phyloP scores from a whole-genome alignment of 192 early-diverging fungal genomes.

The Phycomyces nitens region DNA sequence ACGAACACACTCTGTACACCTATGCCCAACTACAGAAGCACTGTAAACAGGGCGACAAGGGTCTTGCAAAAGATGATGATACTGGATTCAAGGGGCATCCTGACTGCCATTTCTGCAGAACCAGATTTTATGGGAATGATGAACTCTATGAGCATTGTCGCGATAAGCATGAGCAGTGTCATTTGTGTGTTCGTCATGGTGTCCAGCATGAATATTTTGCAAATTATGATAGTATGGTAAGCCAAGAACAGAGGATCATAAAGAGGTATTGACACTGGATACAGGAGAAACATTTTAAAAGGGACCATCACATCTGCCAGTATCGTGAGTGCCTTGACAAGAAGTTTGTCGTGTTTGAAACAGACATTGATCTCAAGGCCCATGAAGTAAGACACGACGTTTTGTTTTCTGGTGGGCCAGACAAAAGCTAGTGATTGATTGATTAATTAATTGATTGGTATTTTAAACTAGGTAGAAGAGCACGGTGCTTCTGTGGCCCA shows the following conservation, averaged over 20 bases:
- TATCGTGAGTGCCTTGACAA: slow-evolving; percentile 81
- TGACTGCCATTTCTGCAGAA: slow-evolving; percentile 84
- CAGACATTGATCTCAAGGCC: slow-evolving; percentile 86
- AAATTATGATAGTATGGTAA: slow-evolving; percentile 78
- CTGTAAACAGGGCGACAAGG: slow-evolving; percentile 63
- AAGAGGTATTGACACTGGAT: neutral
- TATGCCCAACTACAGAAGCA: slow-evolving; percentile 73
- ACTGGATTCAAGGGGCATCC: slow-evolving; percentile 84
- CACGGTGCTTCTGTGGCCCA: slow-evolving; percentile 32
- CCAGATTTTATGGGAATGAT: slow-evolving; percentile 83
- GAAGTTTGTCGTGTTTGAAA: slow-evolving; percentile 95
- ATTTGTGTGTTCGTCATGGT: slow-evolving; percentile 73
- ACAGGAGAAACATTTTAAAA: slow-evolving; percentile 71
- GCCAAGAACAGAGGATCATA: slow-evolving; percentile 5
- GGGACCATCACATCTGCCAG: slow-evolving; percentile 78
- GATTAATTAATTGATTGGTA: neutral
- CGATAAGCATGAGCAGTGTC: slow-evolving; percentile 90
- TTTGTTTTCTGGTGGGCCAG: too few species aligned
- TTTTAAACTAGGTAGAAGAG: slow-evolving; percentile 28
- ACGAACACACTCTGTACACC: slow-evolving; percentile 88
- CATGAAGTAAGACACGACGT: slow-evolving; percentile 66
- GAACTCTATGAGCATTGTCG: slow-evolving; percentile 93
- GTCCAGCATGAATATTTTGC: slow-evolving; percentile 82
- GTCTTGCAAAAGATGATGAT: slow-evolving; percentile 45
- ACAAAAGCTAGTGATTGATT: slow-evolving; percentile 13